A percentile compares a stretch with the other conserved stretches of the same genome.
These are phyloP conservation scores for Skeletonema tropicum DNA, from an alignment of 108 stramenopile species.

Conservation along the genomic window DNA sequence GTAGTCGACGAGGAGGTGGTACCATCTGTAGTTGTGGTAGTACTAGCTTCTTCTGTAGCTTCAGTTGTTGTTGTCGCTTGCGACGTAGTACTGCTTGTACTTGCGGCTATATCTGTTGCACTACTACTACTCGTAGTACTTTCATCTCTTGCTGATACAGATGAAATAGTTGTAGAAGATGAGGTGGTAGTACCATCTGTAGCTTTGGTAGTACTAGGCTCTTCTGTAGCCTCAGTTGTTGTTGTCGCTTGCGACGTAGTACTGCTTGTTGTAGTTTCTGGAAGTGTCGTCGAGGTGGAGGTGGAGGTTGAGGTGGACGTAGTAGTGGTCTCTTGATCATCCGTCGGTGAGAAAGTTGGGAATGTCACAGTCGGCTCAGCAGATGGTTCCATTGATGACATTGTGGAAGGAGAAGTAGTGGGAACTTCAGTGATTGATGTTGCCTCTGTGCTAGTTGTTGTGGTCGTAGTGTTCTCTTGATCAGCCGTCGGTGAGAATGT, in stretches of 20 bases:
- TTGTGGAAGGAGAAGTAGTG: background rate
- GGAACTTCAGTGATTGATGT: background rate
- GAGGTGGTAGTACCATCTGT: background rate
- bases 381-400: too few relatives aligned
- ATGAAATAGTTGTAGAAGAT: background rate
- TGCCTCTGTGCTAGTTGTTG: background rate
- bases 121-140: background rate
- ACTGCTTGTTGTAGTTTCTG: background rate
- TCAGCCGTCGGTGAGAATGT: background rate
- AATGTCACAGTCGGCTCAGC: too few relatives aligned
- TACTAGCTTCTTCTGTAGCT: background rate
- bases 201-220: background rate
- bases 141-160: too few relatives aligned
- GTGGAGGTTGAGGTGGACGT: too few relatives aligned
- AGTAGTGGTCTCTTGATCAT: background rate
- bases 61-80: background rate
- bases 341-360: background rate
- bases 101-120: background rate
- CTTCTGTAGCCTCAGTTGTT: background rate
- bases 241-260: background rate
- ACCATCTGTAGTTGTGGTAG: conserved; percentile 1
- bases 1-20: background rate
- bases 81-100: background rate
- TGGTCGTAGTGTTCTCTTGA: background rate
- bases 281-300: background rate